Conservation (phyloP, 768 basidiomycete genomes). For the Chalciporus sphaerocephalus region DNA sequence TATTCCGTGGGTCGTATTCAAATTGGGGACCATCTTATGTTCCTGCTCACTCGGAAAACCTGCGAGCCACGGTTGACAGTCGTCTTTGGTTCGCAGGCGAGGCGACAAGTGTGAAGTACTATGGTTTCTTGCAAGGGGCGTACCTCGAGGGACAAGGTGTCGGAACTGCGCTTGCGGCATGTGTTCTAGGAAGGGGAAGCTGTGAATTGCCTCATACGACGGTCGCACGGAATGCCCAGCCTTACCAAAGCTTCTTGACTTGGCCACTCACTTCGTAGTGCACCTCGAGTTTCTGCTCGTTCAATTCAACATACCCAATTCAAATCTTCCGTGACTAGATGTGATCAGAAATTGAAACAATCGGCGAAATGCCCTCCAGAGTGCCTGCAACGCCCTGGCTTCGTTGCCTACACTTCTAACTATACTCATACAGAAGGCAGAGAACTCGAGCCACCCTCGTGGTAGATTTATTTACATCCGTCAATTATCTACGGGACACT, state of each 20-base stretch:
- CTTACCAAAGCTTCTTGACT: constrained; percentile 27
- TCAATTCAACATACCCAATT: no score
- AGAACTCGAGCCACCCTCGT: no score
- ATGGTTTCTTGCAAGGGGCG: constrained; percentile 59
- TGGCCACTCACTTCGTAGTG: no score
- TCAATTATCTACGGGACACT: no score
- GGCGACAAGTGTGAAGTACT: constrained; percentile 54
- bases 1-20: constrained; percentile 48
- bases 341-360: no score
- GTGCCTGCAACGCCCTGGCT: no score
- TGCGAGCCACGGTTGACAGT: constrained; percentile 48
- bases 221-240: constrained; percentile 30
- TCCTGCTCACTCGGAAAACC: constrained; percentile 47
- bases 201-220: constrained; percentile 25
- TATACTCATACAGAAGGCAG: no score
- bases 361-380: no score
- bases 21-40: constrained; percentile 68
- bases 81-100: constrained; percentile 65
- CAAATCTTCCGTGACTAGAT: no score
- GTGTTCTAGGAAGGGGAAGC: constrained; percentile 33
- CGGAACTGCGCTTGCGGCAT: constrained; percentile 38
- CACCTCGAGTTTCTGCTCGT: background rate
- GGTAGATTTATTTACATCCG: no score
- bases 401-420: no score
- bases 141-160: constrained; percentile 50